Evolutionary conservation across 2,329 filamentous ascomycete genomes (phyloP).

Genomic region (Ophiostoma fasciatum): DNA sequence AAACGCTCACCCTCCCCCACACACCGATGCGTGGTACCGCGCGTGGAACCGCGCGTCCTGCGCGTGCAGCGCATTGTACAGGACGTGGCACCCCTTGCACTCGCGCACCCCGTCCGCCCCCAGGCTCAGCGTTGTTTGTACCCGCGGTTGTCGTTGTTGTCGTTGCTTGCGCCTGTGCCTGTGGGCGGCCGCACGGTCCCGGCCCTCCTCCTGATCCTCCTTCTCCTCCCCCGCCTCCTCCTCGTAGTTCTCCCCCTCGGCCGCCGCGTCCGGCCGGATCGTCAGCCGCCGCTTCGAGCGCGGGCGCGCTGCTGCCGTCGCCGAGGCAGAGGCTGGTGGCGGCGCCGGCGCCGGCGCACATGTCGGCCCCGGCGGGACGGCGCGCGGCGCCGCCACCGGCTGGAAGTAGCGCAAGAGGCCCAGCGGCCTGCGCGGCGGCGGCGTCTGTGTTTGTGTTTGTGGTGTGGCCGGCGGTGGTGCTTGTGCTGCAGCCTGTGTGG

Average conservation of each 20-base stretch:
- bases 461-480: neutral
- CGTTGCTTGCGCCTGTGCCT: too few species aligned
- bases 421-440: neutral
- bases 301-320: neutral
- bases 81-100: conserved; percentile 26
- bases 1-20: too few species aligned
- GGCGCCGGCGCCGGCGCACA: neutral
- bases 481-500: neutral
- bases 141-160: conserved; percentile 12
- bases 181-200: too few species aligned
- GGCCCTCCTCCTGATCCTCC: neutral
- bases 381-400: conserved; percentile 2
- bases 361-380: neutral
- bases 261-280: conserved; percentile 5
- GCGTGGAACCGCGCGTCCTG: conserved; percentile 27
- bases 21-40: conserved; percentile 19
- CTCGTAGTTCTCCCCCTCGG: neutral
- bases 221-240: neutral
- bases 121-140: conserved; percentile 28
- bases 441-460: neutral
- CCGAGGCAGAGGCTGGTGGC: neutral
- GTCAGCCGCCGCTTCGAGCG: conserved; percentile 11
- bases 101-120: conserved; percentile 19
- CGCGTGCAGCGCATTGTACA: conserved; percentile 30
- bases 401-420: conserved; percentile 13